These are phyloP conservation scores for Macrophomina phaseolina DNA, from an alignment of 2,329 filamentous ascomycete species.

Conservation along the genomic window DNA sequence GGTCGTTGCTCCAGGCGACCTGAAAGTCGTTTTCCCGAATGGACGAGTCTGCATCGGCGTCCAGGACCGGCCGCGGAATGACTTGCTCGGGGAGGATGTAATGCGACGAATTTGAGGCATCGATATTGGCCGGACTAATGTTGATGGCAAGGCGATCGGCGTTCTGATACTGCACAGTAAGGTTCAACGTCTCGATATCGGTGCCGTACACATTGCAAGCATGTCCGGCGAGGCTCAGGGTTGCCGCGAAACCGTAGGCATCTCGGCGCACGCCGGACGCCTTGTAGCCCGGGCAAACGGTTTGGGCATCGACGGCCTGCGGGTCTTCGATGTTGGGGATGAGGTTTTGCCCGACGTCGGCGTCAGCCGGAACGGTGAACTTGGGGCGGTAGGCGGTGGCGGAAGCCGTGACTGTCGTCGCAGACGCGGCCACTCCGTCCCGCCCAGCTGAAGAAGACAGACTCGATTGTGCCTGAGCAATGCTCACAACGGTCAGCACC, in stretches of 20 bases:
- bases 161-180: slow-evolving; percentile 72
- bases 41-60: slow-evolving; percentile 46
- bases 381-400: slow-evolving; percentile 39
- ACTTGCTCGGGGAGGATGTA: slow-evolving; percentile 70
- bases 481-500: slow-evolving; percentile 10
- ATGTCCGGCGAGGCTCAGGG: slow-evolving; percentile 57
- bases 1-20: slow-evolving; percentile 62
- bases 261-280: slow-evolving; percentile 57
- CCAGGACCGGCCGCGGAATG: slow-evolving; percentile 61
- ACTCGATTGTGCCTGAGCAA: slow-evolving; percentile 16
- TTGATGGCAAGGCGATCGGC: slow-evolving; percentile 71
- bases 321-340: slow-evolving; percentile 70
- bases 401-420: slow-evolving; percentile 32
- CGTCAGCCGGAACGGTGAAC: slow-evolving; percentile 46
- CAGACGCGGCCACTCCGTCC: background rate
- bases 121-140: slow-evolving; percentile 70
- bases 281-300: slow-evolving; percentile 66
- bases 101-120: slow-evolving; percentile 66
- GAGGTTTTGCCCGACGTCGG: slow-evolving; percentile 40
- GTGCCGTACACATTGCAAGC: slow-evolving; percentile 77
- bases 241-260: slow-evolving; percentile 57
- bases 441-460: background rate
- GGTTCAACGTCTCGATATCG: slow-evolving; percentile 69
- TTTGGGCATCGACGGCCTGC: slow-evolving; percentile 66
- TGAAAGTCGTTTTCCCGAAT: slow-evolving; percentile 55